Evolutionary conservation across 2,329 filamentous ascomycete species (phyloP).

Genomic region (Ceratocystis papillata): DNA sequence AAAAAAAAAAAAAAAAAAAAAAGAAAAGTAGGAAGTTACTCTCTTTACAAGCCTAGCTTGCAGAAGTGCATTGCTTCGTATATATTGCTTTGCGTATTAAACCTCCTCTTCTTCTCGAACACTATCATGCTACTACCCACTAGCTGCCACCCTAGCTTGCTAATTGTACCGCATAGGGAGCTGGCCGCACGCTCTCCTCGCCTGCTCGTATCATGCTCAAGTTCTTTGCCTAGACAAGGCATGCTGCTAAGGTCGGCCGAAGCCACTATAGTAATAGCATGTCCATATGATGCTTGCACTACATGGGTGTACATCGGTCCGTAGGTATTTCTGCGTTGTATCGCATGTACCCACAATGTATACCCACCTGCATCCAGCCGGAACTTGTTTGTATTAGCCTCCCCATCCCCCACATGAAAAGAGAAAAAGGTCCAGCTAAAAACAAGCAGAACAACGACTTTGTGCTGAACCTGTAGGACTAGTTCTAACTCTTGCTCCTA

Average conservation of each 20-base stretch:
- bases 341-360: neutral
- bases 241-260: neutral
- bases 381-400: neutral
- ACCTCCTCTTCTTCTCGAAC: too few species aligned
- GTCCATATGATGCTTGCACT: neutral
- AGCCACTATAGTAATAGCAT: neutral
- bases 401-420: neutral
- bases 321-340: neutral
- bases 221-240: neutral
- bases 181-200: conserved; percentile 1
- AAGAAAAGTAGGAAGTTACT: neutral
- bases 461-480: too few species aligned
- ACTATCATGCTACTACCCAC: neutral
- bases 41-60: too few species aligned
- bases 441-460: too few species aligned
- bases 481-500: too few species aligned
- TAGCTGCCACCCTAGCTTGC: neutral
- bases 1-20: neutral
- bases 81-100: too few species aligned
- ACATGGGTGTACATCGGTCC: neutral
- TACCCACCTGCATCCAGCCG: neutral
- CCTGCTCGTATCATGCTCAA: neutral
- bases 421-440: too few species aligned
- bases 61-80: neutral
- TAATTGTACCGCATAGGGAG: neutral